Percentiles rank a stretch among this genome's conserved stretches.
These are phyloP conservation scores for Juglanconis juglandina DNA, from an alignment of 2,329 filamentous ascomycete genomes.

Conservation along the genomic window DNA sequence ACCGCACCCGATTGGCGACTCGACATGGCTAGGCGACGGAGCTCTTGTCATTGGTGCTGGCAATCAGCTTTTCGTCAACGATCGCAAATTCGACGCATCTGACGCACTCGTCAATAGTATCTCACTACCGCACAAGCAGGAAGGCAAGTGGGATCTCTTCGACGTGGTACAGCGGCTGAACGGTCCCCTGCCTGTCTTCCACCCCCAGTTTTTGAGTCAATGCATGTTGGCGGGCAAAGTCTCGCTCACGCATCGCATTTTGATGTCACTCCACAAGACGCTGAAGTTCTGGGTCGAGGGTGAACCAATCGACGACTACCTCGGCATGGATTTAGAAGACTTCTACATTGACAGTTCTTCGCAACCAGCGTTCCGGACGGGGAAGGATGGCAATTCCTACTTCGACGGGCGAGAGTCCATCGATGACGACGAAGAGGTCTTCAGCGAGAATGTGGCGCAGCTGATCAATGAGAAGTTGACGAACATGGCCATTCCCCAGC, in stretches of 20 bases:
- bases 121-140: conserved; percentile 45
- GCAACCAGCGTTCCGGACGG: conserved; percentile 14
- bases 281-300: conserved; percentile 82
- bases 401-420: conserved; percentile 34
- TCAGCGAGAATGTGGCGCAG: conserved; percentile 68
- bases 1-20: conserved; percentile 87
- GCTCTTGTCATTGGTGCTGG: conserved; percentile 84
- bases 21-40: conserved; percentile 83
- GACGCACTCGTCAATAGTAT: conserved; percentile 55
- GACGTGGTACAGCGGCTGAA: conserved; percentile 81
- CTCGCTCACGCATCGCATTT: conserved; percentile 65
- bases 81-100: conserved; percentile 66
- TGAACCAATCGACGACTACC: conserved; percentile 73
- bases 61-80: conserved; percentile 85
- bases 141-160: conserved; percentile 66
- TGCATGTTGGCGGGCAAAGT: conserved; percentile 80
- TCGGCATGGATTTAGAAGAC: conserved; percentile 63
- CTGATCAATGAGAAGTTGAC: conserved; percentile 75
- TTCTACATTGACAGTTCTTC: conserved; percentile 43
- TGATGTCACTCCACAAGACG: conserved; percentile 69
- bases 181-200: conserved; percentile 82
- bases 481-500: conserved; percentile 68
- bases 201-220: conserved; percentile 86
- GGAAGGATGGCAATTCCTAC: conserved; percentile 34
- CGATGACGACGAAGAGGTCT: conserved; percentile 56